A percentile compares a stretch with the other conserved stretches of the same genome.
Conservation (phyloP, 2,329 filamentous ascomycete species). For the Periconia digitata region DNA sequence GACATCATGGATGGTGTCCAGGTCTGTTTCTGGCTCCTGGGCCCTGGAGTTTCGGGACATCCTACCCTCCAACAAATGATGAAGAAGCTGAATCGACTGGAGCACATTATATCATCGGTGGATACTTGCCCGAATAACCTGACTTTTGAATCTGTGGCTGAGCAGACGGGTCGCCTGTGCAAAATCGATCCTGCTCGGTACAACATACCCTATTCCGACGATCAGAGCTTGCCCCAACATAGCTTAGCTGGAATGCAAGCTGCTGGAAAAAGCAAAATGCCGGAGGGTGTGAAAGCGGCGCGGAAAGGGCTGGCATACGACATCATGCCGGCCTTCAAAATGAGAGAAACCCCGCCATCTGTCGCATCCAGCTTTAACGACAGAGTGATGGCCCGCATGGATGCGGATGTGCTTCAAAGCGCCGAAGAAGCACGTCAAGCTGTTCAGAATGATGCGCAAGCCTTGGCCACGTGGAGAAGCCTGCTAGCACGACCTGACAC, state of each 20-base stretch:
- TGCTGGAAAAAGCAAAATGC: slow-evolving; percentile 12
- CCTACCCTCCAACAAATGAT: slow-evolving; percentile 70
- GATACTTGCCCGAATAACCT: slow-evolving; percentile 78
- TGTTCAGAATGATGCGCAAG: slow-evolving; percentile 41
- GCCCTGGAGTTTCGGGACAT: slow-evolving; percentile 65
- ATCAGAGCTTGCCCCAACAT: slow-evolving; percentile 49
- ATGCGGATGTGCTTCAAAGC: slow-evolving; percentile 54
- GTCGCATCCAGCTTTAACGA: slow-evolving; percentile 50
- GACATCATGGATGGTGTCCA: slow-evolving; percentile 68
- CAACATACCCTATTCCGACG: slow-evolving; percentile 67
- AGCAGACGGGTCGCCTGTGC: slow-evolving; percentile 68
- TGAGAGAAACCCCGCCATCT: slow-evolving; percentile 22
- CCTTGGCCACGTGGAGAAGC: slow-evolving; percentile 59
- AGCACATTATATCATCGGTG: slow-evolving; percentile 76
- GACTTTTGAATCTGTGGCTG: slow-evolving; percentile 66
- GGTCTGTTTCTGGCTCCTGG: slow-evolving; percentile 80
- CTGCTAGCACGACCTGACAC: slow-evolving; percentile 73
- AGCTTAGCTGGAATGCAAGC: slow-evolving; percentile 13
- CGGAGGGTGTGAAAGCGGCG: slow-evolving; percentile 29
- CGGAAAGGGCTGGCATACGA: slow-evolving; percentile 47
- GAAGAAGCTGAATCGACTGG: slow-evolving; percentile 57
- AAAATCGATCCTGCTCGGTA: slow-evolving; percentile 75
- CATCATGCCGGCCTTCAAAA: slow-evolving; percentile 50
- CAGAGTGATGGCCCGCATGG: slow-evolving; percentile 46
- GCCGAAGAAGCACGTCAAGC: slow-evolving; percentile 49